Evolutionary conservation across 2,329 filamentous ascomycete genomes (phyloP).

Genomic region (Fusarium aywerte): DNA sequence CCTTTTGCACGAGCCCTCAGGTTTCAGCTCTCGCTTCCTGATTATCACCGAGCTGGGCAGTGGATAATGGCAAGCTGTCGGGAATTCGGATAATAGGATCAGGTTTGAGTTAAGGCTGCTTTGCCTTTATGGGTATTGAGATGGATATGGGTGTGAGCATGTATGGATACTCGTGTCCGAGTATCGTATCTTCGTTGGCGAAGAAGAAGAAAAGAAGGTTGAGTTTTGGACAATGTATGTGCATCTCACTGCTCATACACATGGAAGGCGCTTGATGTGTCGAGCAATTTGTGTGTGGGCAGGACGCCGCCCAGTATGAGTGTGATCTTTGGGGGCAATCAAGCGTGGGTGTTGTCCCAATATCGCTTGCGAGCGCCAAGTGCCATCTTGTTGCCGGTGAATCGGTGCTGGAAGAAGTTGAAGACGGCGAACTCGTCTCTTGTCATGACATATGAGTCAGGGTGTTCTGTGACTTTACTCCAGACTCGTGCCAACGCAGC

Average conservation of each 20-base stretch:
- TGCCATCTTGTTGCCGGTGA: constrained; percentile 62
- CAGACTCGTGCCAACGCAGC: constrained; percentile 72
- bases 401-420: constrained; percentile 82
- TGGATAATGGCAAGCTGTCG: constrained; percentile 8
- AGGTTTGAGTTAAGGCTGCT: background rate
- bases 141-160: background rate
- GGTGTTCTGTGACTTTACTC: constrained; percentile 71
- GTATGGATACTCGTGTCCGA: background rate
- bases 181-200: background rate
- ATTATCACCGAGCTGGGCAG: constrained; percentile 1
- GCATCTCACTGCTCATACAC: background rate
- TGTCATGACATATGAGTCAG: constrained; percentile 77
- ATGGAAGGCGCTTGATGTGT: background rate
- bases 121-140: background rate
- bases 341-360: constrained; percentile 61
- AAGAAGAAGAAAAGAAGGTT: background rate
- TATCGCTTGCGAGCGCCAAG: constrained; percentile 62
- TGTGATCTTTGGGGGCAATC: constrained; percentile 31
- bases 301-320: constrained; percentile 12
- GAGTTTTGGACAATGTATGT: background rate
- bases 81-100: constrained; percentile 18
- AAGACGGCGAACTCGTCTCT: constrained; percentile 85
- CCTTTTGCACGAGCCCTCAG: constrained; percentile 3
- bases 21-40: constrained; percentile 33
- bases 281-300: constrained; percentile 5